phyloP scores from a whole-genome alignment of 495 filamentous ascomycete species.

The Hypomontagnella submonticulosa region DNA sequence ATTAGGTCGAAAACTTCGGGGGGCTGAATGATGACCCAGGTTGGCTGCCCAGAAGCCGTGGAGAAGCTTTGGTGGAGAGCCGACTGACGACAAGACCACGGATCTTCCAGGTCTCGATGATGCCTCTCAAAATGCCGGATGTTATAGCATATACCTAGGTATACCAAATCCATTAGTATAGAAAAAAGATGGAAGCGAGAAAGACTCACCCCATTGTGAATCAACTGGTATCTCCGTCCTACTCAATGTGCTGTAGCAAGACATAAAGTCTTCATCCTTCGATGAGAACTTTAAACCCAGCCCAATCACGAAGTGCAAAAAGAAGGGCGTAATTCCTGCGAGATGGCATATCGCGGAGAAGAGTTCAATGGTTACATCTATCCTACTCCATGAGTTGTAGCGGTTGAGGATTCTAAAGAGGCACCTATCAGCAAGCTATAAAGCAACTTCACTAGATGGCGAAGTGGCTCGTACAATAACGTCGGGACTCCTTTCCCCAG shows the following conservation, averaged over 20 bases:
- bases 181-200: neutral
- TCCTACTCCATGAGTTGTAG: conserved; percentile 26
- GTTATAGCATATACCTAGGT: conserved; percentile 44
- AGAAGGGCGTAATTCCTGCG: conserved; percentile 10
- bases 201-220: conserved; percentile 4
- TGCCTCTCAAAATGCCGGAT: conserved; percentile 43
- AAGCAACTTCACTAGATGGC: conserved; percentile 3
- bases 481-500: neutral
- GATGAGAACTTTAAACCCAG: conserved; percentile 13
- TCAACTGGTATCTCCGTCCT: neutral
- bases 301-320: conserved; percentile 14
- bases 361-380: conserved; percentile 12
- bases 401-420: conserved; percentile 16
- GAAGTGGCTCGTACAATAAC: conserved; percentile 7
- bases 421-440: neutral
- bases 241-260: conserved; percentile 13
- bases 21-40: conserved; percentile 18
- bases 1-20: conserved; percentile 16
- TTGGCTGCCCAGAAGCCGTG: neutral
- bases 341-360: conserved; percentile 2
- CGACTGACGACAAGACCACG: conserved; percentile 47
- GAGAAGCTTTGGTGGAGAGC: conserved; percentile 43
- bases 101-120: conserved; percentile 40
- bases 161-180: conserved; percentile 3
- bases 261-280: conserved; percentile 21